A percentile compares a stretch with the other conserved stretches of the same genome.
These are phyloP conservation scores for Sinapis alba DNA, from an alignment of 441 rosid species.

Conservation along the genomic window DNA sequence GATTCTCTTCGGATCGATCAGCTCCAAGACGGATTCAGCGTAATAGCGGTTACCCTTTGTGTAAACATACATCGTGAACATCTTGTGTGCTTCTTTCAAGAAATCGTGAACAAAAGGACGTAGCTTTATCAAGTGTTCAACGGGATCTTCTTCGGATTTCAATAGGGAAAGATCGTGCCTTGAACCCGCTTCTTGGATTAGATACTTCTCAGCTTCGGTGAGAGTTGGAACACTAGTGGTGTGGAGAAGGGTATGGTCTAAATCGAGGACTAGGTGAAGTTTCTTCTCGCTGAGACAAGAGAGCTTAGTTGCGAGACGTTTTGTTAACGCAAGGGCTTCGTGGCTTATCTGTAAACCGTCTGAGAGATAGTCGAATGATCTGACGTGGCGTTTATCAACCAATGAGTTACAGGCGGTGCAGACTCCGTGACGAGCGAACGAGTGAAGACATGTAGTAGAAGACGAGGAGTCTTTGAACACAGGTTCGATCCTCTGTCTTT, in stretches of 20 bases:
- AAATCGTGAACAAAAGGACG: slow-evolving; percentile 23
- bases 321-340: neutral
- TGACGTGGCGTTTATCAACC: neutral
- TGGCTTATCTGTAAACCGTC: slow-evolving; percentile 24
- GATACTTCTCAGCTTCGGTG: slow-evolving; percentile 28
- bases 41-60: slow-evolving; percentile 12
- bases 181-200: slow-evolving; percentile 7
- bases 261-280: slow-evolving; percentile 33
- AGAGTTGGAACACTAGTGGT: neutral
- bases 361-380: slow-evolving; percentile 4
- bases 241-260: slow-evolving; percentile 38
- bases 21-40: neutral
- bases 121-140: slow-evolving; percentile 19
- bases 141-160: neutral
- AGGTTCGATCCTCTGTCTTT: slow-evolving; percentile 19
- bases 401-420: slow-evolving; percentile 15
- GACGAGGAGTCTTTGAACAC: neutral
- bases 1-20: slow-evolving; percentile 24
- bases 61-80: slow-evolving; percentile 31
- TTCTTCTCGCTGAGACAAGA: slow-evolving; percentile 14
- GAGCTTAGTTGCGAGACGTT: neutral
- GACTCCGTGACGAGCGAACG: neutral
- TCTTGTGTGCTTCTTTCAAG: slow-evolving; percentile 26
- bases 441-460: slow-evolving; percentile 14
- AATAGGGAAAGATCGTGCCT: slow-evolving; percentile 13